Evolutionary conservation across 495 filamentous ascomycete species (phyloP).

Genomic region (Penicillium subrubescens): DNA sequence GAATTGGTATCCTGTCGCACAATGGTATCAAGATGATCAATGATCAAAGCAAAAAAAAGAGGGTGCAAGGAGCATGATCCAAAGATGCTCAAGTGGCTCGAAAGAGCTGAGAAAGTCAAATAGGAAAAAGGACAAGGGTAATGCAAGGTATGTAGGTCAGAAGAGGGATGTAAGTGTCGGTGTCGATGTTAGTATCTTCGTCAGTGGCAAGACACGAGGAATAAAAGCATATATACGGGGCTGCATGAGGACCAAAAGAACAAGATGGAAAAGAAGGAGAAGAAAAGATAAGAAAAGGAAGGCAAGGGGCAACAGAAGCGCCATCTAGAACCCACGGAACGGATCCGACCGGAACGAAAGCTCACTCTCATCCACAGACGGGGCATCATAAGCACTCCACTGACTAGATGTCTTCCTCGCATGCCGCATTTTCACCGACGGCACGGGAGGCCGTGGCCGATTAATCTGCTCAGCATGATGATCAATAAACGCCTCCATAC

Average conservation of each 20-base stretch:
- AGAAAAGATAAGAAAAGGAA: conserved; percentile 5
- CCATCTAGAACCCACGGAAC: conserved; percentile 42
- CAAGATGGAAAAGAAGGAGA: conserved; percentile 12
- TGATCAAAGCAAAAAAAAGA: not conserved
- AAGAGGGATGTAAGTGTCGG: not conserved
- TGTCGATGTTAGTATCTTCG: not conserved
- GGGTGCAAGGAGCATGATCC: not conserved
- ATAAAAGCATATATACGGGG: conserved; percentile 11
- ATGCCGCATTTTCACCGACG: conserved; percentile 27
- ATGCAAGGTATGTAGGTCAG: conserved; percentile 13
- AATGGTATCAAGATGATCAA: conserved; percentile 30
- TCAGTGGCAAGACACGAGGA: not conserved
- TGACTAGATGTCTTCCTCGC: conserved; percentile 39
- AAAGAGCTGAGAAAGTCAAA: not conserved
- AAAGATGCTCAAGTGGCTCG: not conserved
- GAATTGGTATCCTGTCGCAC: conserved; percentile 17
- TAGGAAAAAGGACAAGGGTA: not conserved
- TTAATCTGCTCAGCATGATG: conserved; percentile 38
- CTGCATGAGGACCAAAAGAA: conserved; percentile 5
- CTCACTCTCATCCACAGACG: conserved; percentile 36
- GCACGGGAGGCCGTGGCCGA: conserved; percentile 25
- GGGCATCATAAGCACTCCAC: conserved; percentile 39
- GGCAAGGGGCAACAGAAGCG: not conserved
- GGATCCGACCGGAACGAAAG: conserved; percentile 40
- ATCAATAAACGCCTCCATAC: conserved; percentile 90